A percentile compares a stretch with the other conserved stretches of the same genome.
These are phyloP conservation scores for Quercus variabilis DNA, from an alignment of 306 rosid species.

Conservation along the genomic window DNA sequence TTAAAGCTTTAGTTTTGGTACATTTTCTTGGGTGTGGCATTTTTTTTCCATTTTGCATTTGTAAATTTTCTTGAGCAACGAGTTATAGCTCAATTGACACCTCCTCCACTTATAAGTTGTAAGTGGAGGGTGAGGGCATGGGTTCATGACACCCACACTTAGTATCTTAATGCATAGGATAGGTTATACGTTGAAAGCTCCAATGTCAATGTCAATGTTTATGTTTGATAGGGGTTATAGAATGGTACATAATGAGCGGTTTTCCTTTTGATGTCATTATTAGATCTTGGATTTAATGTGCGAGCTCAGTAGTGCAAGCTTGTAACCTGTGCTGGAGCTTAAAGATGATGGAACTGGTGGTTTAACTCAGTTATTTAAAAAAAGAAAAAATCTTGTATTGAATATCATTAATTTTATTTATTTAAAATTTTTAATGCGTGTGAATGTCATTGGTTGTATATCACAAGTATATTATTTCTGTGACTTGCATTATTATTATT, in stretches of 20 bases:
- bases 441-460: background rate
- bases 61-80: background rate
- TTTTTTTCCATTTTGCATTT: background rate
- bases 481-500: no score
- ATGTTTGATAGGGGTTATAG: background rate
- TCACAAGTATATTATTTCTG: background rate
- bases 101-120: no score
- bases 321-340: no score
- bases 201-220: background rate
- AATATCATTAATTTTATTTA: no score
- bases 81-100: no score
- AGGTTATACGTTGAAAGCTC: background rate
- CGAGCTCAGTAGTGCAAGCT: no score
- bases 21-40: background rate
- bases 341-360: no score
- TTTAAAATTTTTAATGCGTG: no score
- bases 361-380: no score
- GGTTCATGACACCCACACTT: no score
- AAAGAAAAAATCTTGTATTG: no score
- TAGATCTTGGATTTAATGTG: background rate
- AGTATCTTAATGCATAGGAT: background rate
- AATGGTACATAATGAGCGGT: background rate
- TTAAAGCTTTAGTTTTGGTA: background rate
- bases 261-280: background rate
- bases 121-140: no score